These are phyloP conservation scores for Neurospora sp. DNA, from an alignment of 495 filamentous ascomycete genomes.

Conservation along the genomic window DNA sequence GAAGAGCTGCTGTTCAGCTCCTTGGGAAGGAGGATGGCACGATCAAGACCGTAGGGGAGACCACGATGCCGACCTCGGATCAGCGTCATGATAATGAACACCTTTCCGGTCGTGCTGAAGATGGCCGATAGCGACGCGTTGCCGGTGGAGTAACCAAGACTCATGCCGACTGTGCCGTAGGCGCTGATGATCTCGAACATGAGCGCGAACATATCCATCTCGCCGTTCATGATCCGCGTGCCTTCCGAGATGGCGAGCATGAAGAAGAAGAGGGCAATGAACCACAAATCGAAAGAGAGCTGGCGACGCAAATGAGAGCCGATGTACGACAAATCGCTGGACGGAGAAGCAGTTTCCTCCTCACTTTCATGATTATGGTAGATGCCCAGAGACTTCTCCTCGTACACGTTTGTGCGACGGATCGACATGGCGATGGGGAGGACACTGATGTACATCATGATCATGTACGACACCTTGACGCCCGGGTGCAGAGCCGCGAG, in stretches of 20 bases:
- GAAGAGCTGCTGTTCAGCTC: constrained; percentile 65
- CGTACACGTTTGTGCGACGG: constrained; percentile 91
- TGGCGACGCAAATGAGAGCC: constrained; percentile 81
- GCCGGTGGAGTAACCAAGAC: constrained; percentile 63
- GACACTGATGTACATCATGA: constrained; percentile 99
- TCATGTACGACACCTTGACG: constrained; percentile 86
- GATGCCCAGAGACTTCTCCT: constrained; percentile 84
- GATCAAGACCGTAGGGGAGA: constrained; percentile 82
- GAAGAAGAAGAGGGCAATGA: constrained; percentile 81
- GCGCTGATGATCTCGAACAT: constrained; percentile 88
- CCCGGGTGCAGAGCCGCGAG: constrained; percentile 73
- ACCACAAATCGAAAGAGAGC: constrained; percentile 92
- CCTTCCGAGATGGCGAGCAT: constrained; percentile 81
- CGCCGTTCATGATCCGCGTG: constrained; percentile 28
- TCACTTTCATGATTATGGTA: constrained; percentile 38
- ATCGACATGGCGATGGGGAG: constrained; percentile 92
- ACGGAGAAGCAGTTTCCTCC: constrained; percentile 21
- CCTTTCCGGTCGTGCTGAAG: constrained; percentile 72
- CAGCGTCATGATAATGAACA: constrained; percentile 90
- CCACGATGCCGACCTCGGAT: constrained; percentile 87
- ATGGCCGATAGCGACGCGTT: constrained; percentile 73
- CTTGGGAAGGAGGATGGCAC: constrained; percentile 75
- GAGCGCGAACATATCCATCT: constrained; percentile 61
- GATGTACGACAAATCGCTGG: constrained; percentile 62
- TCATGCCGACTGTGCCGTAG: constrained; percentile 90